Base-by-base conservation (phyloP, 1,284 basidiomycete genomes). In the Ustilago curta region DNA sequence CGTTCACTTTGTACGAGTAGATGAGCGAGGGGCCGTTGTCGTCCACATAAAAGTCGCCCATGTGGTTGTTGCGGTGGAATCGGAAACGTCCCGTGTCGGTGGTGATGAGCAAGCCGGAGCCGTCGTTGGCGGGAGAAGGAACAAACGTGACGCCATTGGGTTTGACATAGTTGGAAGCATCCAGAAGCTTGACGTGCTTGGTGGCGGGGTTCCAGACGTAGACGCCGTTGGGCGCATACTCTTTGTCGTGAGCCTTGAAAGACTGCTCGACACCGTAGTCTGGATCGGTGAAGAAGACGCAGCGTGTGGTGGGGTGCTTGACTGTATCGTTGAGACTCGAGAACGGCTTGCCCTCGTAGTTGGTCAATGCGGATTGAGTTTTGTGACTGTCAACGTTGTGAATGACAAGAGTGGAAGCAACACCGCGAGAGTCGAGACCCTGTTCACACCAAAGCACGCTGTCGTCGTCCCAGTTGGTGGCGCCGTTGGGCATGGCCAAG, bases 251-350 rank as follows among this genome's bases (percentile, higher is more conserved):
- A 16, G 59, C 40, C 54, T 71, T 75, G 64, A 75, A 77, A 18
- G 56, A 62, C 51, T 77, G 76, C 62, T 71, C 76, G 27, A 77
- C 64, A 44, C 76, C 76, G 55, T 77, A 77, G 57, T 77, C 76
- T 19, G 76, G 76, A 43, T 77, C 76, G 25, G 76, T 77, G 58
- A 77, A 77, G 42, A 77, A 75, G 50, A 77, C 51, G 21, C 57
- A 60, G 18, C 72, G 65, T 16, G 59, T 69, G n/a, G 63, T 60
- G 8, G 69, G 58, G 31, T 77, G 76, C 32, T 59, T 65, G 47
- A 77, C 72, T 8, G 55, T 58, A 35, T 77, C 76, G 52, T 77
- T 77, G 51, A 77, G 61, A 61, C 76, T 77, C 19, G 76, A 77
- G 54, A 77, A 77, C 2, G 68, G 68, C 40, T 65, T 70, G 31